Percentiles rank a stretch among this genome's conserved stretches.
phyloP scores from a whole-genome alignment of 2,329 filamentous ascomycete species.

The Fusarium brevicatenulatum region DNA sequence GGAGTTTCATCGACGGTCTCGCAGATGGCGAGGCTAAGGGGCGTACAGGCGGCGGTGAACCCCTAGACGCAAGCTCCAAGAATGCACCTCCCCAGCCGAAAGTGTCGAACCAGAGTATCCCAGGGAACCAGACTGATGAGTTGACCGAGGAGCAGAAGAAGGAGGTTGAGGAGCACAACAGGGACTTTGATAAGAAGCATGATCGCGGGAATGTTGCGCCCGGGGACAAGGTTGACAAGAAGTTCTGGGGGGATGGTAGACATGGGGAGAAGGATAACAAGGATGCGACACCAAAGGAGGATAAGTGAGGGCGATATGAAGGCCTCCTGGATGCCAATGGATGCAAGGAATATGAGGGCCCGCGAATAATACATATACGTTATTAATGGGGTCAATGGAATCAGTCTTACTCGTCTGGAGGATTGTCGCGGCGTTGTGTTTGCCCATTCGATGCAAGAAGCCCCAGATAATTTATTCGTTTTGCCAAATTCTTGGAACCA shows the following conservation, averaged over 20 bases:
- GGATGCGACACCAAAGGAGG: background rate
- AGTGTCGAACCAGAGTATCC: constrained; percentile 60
- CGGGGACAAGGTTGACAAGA: constrained; percentile 64
- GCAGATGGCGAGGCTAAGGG: constrained; percentile 48
- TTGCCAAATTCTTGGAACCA: rapidly evolving
- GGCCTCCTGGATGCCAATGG: background rate
- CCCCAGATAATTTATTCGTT: rapidly evolving
- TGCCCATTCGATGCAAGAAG: rapidly evolving
- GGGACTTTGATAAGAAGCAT: constrained; percentile 65
- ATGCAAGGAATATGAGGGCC: rapidly evolving
- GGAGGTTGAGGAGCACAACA: constrained; percentile 69
- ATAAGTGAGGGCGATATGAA: background rate
- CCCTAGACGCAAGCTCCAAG: constrained; percentile 48
- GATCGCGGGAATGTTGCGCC: constrained; percentile 55
- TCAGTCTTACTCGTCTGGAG: rapidly evolving
- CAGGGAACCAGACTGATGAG: constrained; percentile 46
- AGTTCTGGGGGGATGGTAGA: constrained; percentile 57
- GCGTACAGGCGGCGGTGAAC: constrained; percentile 52
- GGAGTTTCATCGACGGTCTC: constrained; percentile 40
- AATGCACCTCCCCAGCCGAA: constrained; percentile 59
- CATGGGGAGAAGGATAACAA: constrained; percentile 8
- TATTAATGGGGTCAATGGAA: background rate
- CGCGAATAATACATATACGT: rapidly evolving
- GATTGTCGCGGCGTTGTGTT: background rate
- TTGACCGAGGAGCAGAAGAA: constrained; percentile 62